Conservation (phyloP, 1,139 yeast species). For the Taphrina sp. region DNA sequence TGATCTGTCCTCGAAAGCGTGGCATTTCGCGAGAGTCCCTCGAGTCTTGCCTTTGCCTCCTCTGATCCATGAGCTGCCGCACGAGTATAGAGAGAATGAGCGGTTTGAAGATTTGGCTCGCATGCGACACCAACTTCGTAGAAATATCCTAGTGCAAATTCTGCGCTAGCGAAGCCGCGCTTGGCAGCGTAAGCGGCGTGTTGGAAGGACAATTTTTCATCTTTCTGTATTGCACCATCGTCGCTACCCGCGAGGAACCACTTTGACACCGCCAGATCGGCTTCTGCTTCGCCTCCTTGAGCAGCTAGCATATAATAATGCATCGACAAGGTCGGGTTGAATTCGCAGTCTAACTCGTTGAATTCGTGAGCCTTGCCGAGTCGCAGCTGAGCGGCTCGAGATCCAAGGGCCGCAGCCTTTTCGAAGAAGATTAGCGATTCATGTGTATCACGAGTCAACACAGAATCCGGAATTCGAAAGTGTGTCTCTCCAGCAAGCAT, state of each 20-base stretch:
- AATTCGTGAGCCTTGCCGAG: slow-evolving; percentile 49
- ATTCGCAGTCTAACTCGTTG: slow-evolving; percentile 45
- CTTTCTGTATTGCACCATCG: slow-evolving; percentile 46
- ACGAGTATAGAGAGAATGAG: slow-evolving; percentile 54
- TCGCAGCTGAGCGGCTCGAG: slow-evolving; percentile 47
- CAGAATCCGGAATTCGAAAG: slow-evolving; percentile 34
- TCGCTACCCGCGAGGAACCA: slow-evolving; percentile 44
- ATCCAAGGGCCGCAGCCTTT: slow-evolving; percentile 46
- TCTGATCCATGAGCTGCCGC: slow-evolving; percentile 50
- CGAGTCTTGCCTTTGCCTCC: slow-evolving; percentile 20
- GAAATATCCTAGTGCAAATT: slow-evolving; percentile 48
- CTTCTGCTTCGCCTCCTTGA: slow-evolving; percentile 45
- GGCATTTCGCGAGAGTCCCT: slow-evolving; percentile 12
- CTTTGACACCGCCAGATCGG: slow-evolving; percentile 45
- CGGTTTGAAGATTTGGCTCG: slow-evolving; percentile 50
- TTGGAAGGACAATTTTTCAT: slow-evolving; percentile 47
- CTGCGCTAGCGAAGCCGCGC: slow-evolving; percentile 44
- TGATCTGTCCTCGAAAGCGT: slow-evolving; percentile 25
- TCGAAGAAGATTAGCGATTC: slow-evolving; percentile 55
- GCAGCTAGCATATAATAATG: slow-evolving; percentile 47
- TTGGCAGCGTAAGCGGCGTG: slow-evolving; percentile 46
- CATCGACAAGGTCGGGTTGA: slow-evolving; percentile 43
- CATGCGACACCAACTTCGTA: slow-evolving; percentile 58
- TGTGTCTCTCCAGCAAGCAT: slow-evolving; percentile 45
- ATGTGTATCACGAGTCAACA: slow-evolving; percentile 37